Conservation (phyloP, 345 rosid species). For the Streptanthus diversifolius region DNA sequence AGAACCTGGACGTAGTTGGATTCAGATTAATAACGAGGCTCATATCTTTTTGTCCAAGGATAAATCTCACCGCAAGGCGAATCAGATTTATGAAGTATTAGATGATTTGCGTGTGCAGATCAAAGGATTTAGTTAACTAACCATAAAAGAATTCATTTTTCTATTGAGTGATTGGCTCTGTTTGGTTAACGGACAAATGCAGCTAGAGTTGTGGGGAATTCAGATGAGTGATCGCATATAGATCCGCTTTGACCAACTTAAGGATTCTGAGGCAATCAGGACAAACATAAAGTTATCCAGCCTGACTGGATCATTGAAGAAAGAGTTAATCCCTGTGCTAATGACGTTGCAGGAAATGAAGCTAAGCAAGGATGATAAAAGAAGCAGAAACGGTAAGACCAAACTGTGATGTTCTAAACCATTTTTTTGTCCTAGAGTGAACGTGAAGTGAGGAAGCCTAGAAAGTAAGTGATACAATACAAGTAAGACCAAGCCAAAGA, state of each 20-base stretch:
- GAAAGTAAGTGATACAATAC: background rate
- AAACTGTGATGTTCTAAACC: background rate
- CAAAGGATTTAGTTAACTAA: conserved; percentile 33
- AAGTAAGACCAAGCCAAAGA: background rate
- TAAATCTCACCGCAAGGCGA: conserved; percentile 37
- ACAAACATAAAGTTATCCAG: background rate
- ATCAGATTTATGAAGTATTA: conserved; percentile 41
- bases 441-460: conserved; percentile 2
- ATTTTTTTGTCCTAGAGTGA: background rate
- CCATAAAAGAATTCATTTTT: background rate
- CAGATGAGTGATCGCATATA: background rate
- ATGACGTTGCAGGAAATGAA: conserved; percentile 1
- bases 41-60: conserved; percentile 60
- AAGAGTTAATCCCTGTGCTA: background rate
- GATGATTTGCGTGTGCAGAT: conserved; percentile 48
- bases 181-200: background rate
- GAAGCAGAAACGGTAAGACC: conserved; percentile 1
- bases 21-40: conserved; percentile 42
- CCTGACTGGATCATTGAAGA: background rate
- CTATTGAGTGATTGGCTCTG: background rate
- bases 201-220: background rate
- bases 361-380: background rate
- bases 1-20: conserved; percentile 79
- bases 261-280: background rate
- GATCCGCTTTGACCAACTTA: background rate